These are phyloP conservation scores for Chenopodium berlandieri DNA, from an alignment of 148 eudicot genomes.

Conservation along the genomic window DNA sequence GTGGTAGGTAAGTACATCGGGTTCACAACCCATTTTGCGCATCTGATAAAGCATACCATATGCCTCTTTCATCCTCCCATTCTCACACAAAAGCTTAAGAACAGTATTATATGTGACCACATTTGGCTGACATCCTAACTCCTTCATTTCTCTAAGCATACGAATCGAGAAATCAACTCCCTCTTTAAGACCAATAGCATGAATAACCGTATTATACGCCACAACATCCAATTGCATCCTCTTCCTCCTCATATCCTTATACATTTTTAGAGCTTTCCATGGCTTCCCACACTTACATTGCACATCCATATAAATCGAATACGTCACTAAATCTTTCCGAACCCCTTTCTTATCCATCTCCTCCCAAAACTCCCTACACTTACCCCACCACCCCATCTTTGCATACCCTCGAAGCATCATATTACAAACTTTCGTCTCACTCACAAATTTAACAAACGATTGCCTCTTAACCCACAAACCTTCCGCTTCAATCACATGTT, in stretches of 20 bases:
- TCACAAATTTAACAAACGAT: slow-evolving; percentile 24
- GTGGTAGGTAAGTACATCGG: slow-evolving; percentile 69
- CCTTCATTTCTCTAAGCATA: slow-evolving; percentile 71
- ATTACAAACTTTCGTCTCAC: slow-evolving; percentile 61
- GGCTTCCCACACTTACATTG: slow-evolving; percentile 85
- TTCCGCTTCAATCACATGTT: slow-evolving; percentile 90
- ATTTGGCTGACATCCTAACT: slow-evolving; percentile 63
- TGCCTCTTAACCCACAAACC: slow-evolving; percentile 53
- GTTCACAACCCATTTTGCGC: slow-evolving; percentile 60
- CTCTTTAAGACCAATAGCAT: slow-evolving; percentile 67
- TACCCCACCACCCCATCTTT: slow-evolving; percentile 84
- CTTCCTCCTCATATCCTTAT: slow-evolving; percentile 83
- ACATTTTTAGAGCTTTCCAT: slow-evolving; percentile 81
- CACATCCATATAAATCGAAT: slow-evolving; percentile 89
- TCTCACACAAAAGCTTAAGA: slow-evolving; percentile 78
- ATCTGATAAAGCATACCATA: slow-evolving; percentile 55
- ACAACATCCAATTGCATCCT: slow-evolving; percentile 81
- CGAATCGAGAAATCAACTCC: slow-evolving; percentile 83
- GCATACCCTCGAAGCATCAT: slow-evolving; percentile 89
- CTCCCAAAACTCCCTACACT: slow-evolving; percentile 91
- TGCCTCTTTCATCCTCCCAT: slow-evolving; percentile 73
- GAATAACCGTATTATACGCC: slow-evolving; percentile 73
- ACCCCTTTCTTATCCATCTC: slow-evolving; percentile 78
- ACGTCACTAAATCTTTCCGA: slow-evolving; percentile 68
- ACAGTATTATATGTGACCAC: slow-evolving; percentile 74